Conservation (phyloP, 352 stramenopile genomes). For the Phytopythium ostracodes region DNA sequence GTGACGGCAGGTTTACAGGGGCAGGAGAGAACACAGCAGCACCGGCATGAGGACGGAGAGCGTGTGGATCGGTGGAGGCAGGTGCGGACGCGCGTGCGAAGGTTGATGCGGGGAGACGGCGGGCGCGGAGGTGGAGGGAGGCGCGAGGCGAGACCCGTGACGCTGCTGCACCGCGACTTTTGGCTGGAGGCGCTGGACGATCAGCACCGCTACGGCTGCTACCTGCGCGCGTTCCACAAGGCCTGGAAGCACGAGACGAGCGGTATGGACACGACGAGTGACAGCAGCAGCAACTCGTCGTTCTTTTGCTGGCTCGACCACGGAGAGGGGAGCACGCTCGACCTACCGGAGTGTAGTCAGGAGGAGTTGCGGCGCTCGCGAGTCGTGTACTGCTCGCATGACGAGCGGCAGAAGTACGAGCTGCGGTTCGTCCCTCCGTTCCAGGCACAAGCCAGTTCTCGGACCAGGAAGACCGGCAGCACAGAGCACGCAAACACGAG, state of each 20-base stretch:
- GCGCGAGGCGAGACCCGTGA: constrained; percentile 6
- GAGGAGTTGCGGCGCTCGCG: constrained; percentile 30
- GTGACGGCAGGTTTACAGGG: too few relatives aligned
- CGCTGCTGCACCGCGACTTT: constrained; percentile 61
- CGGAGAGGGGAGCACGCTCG: constrained; percentile 33
- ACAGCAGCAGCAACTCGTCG: constrained; percentile 20
- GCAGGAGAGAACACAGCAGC: too few relatives aligned
- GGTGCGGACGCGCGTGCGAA: constrained; percentile 23
- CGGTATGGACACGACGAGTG: background rate
- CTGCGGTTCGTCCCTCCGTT: constrained; percentile 26
- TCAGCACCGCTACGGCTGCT: constrained; percentile 71
- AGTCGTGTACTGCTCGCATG: constrained; percentile 51
- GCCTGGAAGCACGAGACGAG: constrained; percentile 52
- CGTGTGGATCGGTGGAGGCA: constrained; percentile 20
- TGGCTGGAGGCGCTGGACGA: constrained; percentile 70
- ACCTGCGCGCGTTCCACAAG: constrained; percentile 63
- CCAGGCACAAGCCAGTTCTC: background rate
- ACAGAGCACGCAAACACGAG: too few relatives aligned
- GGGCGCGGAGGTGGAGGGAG: constrained; percentile 8
- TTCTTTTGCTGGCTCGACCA: constrained; percentile 79
- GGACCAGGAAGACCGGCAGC: too few relatives aligned
- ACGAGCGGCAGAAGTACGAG: constrained; percentile 39
- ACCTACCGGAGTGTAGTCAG: constrained; percentile 55
- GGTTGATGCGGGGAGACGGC: constrained; percentile 28
- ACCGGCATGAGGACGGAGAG: background rate